Percentiles rank a stretch among this genome's conserved stretches.
Evolutionary conservation across 2,329 filamentous ascomycete genomes (phyloP).

Genomic region (Epichloe glyceriae): DNA sequence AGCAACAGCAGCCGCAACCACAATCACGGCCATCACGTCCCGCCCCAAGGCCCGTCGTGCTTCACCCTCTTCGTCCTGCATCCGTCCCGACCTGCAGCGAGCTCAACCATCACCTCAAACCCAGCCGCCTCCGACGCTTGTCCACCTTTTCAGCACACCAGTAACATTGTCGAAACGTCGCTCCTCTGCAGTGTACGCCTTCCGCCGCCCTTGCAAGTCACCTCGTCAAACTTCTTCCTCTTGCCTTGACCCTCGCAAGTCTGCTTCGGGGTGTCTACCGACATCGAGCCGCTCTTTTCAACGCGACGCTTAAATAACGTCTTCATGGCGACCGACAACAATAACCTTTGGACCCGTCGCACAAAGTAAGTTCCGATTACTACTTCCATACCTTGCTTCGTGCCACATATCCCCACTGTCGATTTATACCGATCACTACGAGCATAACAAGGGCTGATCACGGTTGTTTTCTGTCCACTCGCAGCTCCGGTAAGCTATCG

Average conservation of each 20-base stretch:
- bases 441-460: neutral
- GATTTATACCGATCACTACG: neutral
- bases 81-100: neutral
- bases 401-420: neutral
- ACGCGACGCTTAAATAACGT: constrained; percentile 15
- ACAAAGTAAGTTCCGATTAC: constrained; percentile 51
- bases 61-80: neutral
- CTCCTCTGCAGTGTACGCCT: neutral
- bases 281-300: constrained; percentile 8
- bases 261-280: constrained; percentile 12
- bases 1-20: neutral
- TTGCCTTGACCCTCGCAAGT: constrained; percentile 9
- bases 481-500: constrained; percentile 77
- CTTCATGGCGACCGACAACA: constrained; percentile 36
- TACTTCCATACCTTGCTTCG: neutral
- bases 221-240: constrained; percentile 1
- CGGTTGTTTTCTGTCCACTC: neutral
- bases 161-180: neutral
- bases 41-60: neutral
- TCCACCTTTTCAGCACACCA: neutral
- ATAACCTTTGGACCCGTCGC: constrained; percentile 62
- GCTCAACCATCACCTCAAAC: neutral
- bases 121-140: constrained; percentile 2
- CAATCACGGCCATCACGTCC: neutral
- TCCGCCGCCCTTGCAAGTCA: neutral